phyloP scores from a whole-genome alignment of 129 eudicot species.

The Flaveria robusta region DNA sequence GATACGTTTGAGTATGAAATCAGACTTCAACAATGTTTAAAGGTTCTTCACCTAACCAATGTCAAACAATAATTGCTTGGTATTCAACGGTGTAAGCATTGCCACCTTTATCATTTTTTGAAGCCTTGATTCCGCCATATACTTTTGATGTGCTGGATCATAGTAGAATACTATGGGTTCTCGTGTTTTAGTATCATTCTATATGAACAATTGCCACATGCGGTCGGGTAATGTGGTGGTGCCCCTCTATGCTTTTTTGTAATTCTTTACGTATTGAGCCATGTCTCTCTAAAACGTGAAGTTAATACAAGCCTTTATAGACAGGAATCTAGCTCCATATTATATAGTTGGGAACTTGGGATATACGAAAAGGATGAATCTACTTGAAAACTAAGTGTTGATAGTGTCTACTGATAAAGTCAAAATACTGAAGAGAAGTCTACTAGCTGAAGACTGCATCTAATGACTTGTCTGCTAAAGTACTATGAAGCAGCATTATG shows the following conservation, averaged over 20 bases:
- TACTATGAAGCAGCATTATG: no score
- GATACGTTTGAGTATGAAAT: no score
- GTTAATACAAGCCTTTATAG: background rate
- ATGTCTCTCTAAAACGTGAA: background rate
- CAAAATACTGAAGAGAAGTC: no score
- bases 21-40: background rate
- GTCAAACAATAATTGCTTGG: background rate
- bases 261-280: background rate
- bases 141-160: background rate
- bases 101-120: background rate
- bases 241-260: no score
- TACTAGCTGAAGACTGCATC: no score
- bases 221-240: background rate
- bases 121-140: background rate
- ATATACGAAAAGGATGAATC: no score
- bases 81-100: background rate
- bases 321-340: slow-evolving; percentile 3
- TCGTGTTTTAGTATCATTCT: background rate
- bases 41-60: background rate
- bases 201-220: background rate
- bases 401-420: no score
- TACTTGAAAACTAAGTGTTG: no score
- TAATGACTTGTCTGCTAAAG: no score
- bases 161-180: background rate
- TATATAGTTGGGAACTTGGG: no score